These are phyloP conservation scores for Polyporus tsugae DNA, from an alignment of 1,284 basidiomycete species.

Conservation along the genomic window DNA sequence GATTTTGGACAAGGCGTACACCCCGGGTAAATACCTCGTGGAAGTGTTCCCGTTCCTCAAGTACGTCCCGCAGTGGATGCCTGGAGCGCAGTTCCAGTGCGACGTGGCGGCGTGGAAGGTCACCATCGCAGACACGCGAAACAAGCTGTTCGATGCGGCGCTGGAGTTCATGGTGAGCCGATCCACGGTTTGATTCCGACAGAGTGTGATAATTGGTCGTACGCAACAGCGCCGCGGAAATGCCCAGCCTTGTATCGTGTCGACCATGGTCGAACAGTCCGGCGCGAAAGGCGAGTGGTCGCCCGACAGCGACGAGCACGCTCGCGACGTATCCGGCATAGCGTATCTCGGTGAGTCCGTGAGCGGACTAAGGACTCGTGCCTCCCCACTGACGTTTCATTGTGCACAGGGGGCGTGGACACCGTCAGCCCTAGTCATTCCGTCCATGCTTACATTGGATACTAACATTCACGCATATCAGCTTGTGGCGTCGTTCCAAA, in stretches of 20 bases:
- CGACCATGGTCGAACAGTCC: not conserved
- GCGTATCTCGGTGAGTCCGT: not conserved
- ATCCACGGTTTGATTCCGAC: not conserved
- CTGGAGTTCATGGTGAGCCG: slow-evolving; percentile 14
- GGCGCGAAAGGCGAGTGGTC: slow-evolving; percentile 6
- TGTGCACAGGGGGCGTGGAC: slow-evolving; percentile 19
- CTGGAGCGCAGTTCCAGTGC: slow-evolving; percentile 22
- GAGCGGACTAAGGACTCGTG: not conserved
- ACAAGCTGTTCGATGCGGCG: slow-evolving; percentile 20
- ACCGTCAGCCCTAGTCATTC: slow-evolving; percentile 18
- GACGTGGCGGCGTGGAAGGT: slow-evolving; percentile 10
- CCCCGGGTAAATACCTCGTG: slow-evolving; percentile 25
- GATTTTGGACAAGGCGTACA: slow-evolving; percentile 16
- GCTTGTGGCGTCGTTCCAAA: slow-evolving; percentile 2
- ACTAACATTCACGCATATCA: not conserved
- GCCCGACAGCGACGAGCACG: slow-evolving; percentile 1
- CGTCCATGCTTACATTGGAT: not conserved
- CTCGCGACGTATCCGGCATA: slow-evolving; percentile 4
- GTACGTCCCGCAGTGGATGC: slow-evolving; percentile 28
- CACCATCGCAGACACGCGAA: slow-evolving; percentile 9
- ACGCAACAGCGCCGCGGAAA: slow-evolving; percentile 8
- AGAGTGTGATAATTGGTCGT: not conserved
- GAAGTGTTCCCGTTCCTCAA: slow-evolving; percentile 23
- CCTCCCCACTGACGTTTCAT: not conserved
- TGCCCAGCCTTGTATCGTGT: not conserved